Base-by-base conservation (phyloP, 441 rosid genomes). In the Biscutella laevigata region DNA sequence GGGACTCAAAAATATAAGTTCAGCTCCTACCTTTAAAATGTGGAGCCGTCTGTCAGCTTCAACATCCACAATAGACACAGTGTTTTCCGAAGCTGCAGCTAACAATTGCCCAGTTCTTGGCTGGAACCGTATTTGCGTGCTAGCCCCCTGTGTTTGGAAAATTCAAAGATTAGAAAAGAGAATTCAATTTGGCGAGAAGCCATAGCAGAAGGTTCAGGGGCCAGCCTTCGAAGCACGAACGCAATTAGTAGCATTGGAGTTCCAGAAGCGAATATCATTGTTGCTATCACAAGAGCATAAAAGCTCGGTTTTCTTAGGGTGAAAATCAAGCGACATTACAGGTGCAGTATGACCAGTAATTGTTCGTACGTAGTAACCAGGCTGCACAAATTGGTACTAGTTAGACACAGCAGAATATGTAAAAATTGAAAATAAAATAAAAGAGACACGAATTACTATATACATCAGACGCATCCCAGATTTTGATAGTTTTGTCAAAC, bases 301-400 rank as follows among this genome's bases (percentile, higher is more conserved):
- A 54, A 85, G 67, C 62, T 85, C 79, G 0, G 74, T 75, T 66
- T 78, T 80, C 69, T 70, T 78, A 19, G 87, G 94, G 33, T 85
- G 89, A 73, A 82, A 85, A 55, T 85, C 89, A 6, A 85, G 75
- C 58, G 89, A 85, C 94, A 74, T 76, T 15, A 85, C 62, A 12
- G 83, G 72, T 25, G 80, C 74, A 53, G 58, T 53, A 51, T 76
- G 86, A 26, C 62, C 75, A 2, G 73, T 68, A 50, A 62, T 71
- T 43, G 78, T 74, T 28, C 70, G 71, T 69, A 72, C 42, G 67
- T 66, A 78, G 45, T 51, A 68, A 71, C 37, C 37, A 33, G 15
- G 16, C 37, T 33, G 16, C 37, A 33, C 37, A 33, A 16, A 6
- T 5, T 33, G 15, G 12, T 33, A 5, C 7, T 7, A 33, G 6